phyloP scores from a whole-genome alignment of 2,329 filamentous ascomycete genomes.

The Sarocladium oryzae region DNA sequence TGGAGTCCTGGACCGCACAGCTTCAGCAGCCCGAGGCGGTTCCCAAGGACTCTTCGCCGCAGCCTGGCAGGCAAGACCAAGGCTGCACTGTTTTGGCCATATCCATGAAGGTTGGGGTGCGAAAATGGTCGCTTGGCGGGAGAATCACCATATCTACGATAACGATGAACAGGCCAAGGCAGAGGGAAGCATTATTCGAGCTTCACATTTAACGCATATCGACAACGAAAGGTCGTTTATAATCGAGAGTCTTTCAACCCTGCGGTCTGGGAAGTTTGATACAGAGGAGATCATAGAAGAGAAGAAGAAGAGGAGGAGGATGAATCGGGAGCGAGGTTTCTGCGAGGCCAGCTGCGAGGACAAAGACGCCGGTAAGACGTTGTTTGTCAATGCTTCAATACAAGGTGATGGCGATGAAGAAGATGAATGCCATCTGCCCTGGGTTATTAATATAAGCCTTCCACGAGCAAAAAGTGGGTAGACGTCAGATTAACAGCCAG shows the following conservation, averaged over 20 bases:
- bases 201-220: constrained; percentile 41
- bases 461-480: too few relatives aligned
- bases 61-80: constrained; percentile 22
- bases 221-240: constrained; percentile 35
- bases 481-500: too few relatives aligned
- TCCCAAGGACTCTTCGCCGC: constrained; percentile 25
- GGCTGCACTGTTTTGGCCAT: constrained; percentile 31
- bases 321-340: constrained; percentile 24
- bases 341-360: constrained; percentile 18
- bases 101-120: constrained; percentile 28
- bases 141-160: neutral
- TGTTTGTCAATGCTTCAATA: constrained; percentile 51
- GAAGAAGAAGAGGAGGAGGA: constrained; percentile 23
- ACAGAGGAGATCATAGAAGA: constrained; percentile 13
- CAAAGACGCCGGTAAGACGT: constrained; percentile 34
- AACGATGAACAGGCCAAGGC: neutral
- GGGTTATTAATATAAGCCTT: neutral
- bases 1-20: constrained; percentile 34
- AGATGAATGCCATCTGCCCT: neutral
- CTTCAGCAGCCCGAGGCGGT: constrained; percentile 20
- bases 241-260: constrained; percentile 26
- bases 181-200: constrained; percentile 6
- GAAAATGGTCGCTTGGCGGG: constrained; percentile 41
- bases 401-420: constrained; percentile 42
- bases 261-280: neutral